Conservation (phyloP, 1,284 basidiomycete species). For the Microbotryum violaceum region DNA sequence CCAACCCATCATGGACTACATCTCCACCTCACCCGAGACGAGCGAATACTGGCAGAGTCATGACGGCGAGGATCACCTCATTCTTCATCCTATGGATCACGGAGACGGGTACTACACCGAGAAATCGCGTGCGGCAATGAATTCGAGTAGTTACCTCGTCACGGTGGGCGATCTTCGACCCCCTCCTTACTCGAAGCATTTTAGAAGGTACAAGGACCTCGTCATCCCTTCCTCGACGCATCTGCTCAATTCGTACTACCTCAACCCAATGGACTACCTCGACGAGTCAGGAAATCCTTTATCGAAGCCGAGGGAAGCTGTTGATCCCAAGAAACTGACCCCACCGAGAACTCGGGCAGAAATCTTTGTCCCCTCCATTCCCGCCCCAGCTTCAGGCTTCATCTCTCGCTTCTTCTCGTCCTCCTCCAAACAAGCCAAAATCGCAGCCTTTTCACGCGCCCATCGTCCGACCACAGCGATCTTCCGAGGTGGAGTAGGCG, state of each 20-base stretch:
- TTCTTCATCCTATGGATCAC: conserved; percentile 24
- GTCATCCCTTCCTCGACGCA: conserved; percentile 27
- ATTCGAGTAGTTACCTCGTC: conserved; percentile 23
- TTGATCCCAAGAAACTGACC: background rate
- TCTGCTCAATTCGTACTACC: conserved; percentile 23
- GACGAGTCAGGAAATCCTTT: conserved; percentile 10
- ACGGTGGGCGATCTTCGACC: conserved; percentile 23
- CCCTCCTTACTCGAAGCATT: conserved; percentile 14
- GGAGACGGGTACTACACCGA: conserved; percentile 27
- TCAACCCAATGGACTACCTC: conserved; percentile 26
- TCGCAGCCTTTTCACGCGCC: background rate
- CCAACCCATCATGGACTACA: conserved; percentile 15
- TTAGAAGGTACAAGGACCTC: conserved; percentile 17
- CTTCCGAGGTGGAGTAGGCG: conserved; percentile 25
- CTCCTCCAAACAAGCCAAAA: background rate
- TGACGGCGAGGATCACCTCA: conserved; percentile 19
- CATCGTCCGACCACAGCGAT: conserved; percentile 12
- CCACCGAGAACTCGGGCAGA: conserved; percentile 2
- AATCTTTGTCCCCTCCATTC: conserved; percentile 2
- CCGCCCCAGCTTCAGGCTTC: too few species aligned
- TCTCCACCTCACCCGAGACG: background rate
- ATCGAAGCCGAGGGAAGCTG: background rate
- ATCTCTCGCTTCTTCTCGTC: background rate
- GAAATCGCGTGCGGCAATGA: conserved; percentile 16
- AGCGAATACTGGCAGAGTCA: conserved; percentile 9